Evolutionary conservation across 2,329 filamentous ascomycete species (phyloP).

Genomic region (Fusarium luffae): DNA sequence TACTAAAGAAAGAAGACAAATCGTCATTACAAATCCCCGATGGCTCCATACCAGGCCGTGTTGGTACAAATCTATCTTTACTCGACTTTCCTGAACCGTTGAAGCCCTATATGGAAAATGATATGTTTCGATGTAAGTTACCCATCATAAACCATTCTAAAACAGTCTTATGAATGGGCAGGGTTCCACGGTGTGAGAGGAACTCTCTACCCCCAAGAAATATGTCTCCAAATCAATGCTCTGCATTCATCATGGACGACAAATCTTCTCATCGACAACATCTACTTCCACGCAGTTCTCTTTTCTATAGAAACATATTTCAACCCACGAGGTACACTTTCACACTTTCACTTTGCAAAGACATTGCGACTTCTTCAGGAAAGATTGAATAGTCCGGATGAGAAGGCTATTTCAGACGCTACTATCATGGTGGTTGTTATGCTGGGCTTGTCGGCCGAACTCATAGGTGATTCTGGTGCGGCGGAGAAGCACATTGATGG

Average conservation of each 20-base stretch:
- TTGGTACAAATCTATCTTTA: slow-evolving; percentile 32
- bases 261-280: slow-evolving; percentile 22
- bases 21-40: not conserved
- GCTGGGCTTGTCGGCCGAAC: slow-evolving; percentile 24
- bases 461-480: slow-evolving; percentile 20
- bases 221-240: slow-evolving; percentile 31
- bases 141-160: not conserved
- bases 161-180: not conserved
- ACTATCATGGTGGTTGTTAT: slow-evolving; percentile 36
- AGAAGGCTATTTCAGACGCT: slow-evolving; percentile 18
- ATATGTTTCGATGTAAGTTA: slow-evolving; percentile 11
- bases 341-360: slow-evolving; percentile 37
- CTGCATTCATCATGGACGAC: slow-evolving; percentile 32
- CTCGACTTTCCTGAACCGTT: slow-evolving; percentile 38
- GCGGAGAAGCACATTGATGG: slow-evolving; percentile 32
- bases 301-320: slow-evolving; percentile 31
- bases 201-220: slow-evolving; percentile 30
- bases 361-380: slow-evolving; percentile 32
- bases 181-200: slow-evolving; percentile 26
- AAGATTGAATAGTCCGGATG: slow-evolving; percentile 4
- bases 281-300: slow-evolving; percentile 35
- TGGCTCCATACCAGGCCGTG: slow-evolving; percentile 17
- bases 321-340: slow-evolving; percentile 6
- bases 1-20: slow-evolving; percentile 1
- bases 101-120: slow-evolving; percentile 36